Percentiles rank a stretch among this genome's conserved stretches.
Evolutionary conservation across 2,329 filamentous ascomycete species (phyloP).

Genomic region (Colletotrichum melonis): DNA sequence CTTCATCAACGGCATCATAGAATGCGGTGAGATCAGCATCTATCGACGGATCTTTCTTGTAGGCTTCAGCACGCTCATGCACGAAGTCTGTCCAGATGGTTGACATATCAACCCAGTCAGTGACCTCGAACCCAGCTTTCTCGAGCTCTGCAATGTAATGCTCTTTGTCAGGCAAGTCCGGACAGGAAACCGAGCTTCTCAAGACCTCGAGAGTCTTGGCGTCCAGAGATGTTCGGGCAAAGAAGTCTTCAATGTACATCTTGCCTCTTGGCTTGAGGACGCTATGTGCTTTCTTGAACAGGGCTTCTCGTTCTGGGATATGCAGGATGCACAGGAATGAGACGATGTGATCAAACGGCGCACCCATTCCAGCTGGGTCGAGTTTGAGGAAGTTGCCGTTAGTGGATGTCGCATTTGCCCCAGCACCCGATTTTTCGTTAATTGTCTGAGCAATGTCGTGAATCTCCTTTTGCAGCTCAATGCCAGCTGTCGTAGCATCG

Average conservation of each 20-base stretch:
- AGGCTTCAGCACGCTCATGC: constrained; percentile 31
- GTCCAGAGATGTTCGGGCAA: constrained; percentile 21
- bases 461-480: constrained; percentile 39
- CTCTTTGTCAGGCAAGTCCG: constrained; percentile 31
- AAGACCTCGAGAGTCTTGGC: constrained; percentile 14
- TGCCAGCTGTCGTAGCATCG: constrained; percentile 33
- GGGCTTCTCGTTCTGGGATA: constrained; percentile 29
- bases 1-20: constrained; percentile 35
- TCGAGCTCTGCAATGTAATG: constrained; percentile 34
- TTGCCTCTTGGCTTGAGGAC: constrained; percentile 30
- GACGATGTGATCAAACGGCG: constrained; percentile 36
- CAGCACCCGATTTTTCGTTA: constrained; percentile 27
- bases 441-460: constrained; percentile 37
- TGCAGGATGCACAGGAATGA: constrained; percentile 40
- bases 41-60: constrained; percentile 5
- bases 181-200: constrained; percentile 35
- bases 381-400: constrained; percentile 36
- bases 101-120: constrained; percentile 36
- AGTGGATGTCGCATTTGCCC: constrained; percentile 29
- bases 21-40: constrained; percentile 32
- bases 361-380: background rate
- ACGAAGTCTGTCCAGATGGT: constrained; percentile 36
- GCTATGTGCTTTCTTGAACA: constrained; percentile 33
- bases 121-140: constrained; percentile 34
- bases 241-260: constrained; percentile 40